Conservation (phyloP, 2,329 filamentous ascomycete species). For the Pseudogymnoascus sp. region DNA sequence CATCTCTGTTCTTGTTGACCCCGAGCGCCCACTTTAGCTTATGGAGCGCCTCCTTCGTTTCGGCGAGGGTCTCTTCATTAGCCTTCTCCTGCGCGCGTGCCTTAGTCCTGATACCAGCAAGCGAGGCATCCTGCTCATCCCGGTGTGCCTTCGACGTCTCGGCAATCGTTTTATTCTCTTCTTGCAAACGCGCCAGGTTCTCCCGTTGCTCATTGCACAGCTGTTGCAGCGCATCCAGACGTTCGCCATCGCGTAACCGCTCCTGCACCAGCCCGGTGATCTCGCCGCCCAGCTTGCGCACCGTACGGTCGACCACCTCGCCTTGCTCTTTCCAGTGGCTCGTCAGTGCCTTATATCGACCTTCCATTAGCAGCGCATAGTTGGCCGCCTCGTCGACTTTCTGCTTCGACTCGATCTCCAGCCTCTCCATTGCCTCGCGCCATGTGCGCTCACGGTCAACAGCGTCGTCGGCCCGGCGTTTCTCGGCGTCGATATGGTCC, state of each 20-base stretch:
- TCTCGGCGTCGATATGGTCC: constrained; percentile 56
- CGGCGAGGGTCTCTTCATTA: constrained; percentile 51
- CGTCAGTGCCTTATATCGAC: constrained; percentile 60
- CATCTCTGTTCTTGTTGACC: constrained; percentile 55
- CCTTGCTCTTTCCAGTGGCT: constrained; percentile 62
- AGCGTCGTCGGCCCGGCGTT: constrained; percentile 52
- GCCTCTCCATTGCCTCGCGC: constrained; percentile 58
- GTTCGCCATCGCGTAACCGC: constrained; percentile 52
- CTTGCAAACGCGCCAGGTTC: constrained; percentile 54
- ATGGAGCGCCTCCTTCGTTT: constrained; percentile 53
- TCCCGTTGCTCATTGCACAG: constrained; percentile 67
- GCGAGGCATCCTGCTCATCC: constrained; percentile 51
- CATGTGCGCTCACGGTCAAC: constrained; percentile 53
- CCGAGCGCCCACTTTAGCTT: constrained; percentile 68
- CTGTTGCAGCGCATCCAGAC: constrained; percentile 57
- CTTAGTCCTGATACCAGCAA: constrained; percentile 52
- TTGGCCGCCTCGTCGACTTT: constrained; percentile 60
- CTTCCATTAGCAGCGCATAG: constrained; percentile 60
- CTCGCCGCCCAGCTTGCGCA: constrained; percentile 44
- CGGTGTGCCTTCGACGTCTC: constrained; percentile 59
- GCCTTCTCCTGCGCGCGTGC: constrained; percentile 53
- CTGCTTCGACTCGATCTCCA: constrained; percentile 49
- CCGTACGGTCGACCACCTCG: constrained; percentile 49
- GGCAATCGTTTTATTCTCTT: constrained; percentile 56
- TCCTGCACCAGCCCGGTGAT: constrained; percentile 49